Evolutionary conservation across 257 asterid species (phyloP).

Genomic region (Osmanthus fragrans): DNA sequence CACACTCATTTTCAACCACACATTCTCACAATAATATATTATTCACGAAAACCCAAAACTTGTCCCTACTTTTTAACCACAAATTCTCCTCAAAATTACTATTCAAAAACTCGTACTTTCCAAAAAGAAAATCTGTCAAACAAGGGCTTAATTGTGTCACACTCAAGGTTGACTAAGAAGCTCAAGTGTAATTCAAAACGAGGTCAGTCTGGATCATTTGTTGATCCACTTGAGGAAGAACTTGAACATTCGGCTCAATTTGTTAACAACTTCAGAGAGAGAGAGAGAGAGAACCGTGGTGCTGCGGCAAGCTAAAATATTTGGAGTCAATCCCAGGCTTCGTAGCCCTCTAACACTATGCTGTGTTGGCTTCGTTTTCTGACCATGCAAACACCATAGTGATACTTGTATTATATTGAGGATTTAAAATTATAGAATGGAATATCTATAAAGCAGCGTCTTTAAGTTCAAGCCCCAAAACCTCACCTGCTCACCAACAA

Average conservation of each 20-base stretch:
- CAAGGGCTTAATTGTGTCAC: not conserved
- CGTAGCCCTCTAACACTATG: slow-evolving; percentile 93
- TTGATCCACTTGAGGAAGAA: not conserved
- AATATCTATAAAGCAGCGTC: not conserved
- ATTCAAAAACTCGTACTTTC: too few relatives aligned
- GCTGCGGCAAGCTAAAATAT: slow-evolving; percentile 95
- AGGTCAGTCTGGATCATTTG: not conserved
- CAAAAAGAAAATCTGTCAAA: too few relatives aligned
- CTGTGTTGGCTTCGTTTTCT: slow-evolving; percentile 99
- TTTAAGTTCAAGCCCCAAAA: not conserved
- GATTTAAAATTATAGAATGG: slow-evolving; percentile 15
- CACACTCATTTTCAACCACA: too few relatives aligned
- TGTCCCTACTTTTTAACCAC: too few relatives aligned
- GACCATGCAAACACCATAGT: slow-evolving; percentile 29
- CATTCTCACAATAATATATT: too few relatives aligned
- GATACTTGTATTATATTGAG: slow-evolving; percentile 12
- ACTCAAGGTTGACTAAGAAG: not conserved
- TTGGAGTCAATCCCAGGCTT: slow-evolving; percentile 81
- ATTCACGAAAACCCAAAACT: too few relatives aligned
- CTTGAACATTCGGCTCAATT: not conserved
- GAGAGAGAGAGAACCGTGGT: slow-evolving; percentile 54
- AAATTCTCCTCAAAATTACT: too few relatives aligned
- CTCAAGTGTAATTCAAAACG: not conserved
- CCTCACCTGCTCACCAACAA: slow-evolving; percentile 88
- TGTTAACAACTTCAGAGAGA: not conserved